Base-by-base conservation (phyloP, 192 early-diverging fungal species). In the Dimargaris verticillata region DNA sequence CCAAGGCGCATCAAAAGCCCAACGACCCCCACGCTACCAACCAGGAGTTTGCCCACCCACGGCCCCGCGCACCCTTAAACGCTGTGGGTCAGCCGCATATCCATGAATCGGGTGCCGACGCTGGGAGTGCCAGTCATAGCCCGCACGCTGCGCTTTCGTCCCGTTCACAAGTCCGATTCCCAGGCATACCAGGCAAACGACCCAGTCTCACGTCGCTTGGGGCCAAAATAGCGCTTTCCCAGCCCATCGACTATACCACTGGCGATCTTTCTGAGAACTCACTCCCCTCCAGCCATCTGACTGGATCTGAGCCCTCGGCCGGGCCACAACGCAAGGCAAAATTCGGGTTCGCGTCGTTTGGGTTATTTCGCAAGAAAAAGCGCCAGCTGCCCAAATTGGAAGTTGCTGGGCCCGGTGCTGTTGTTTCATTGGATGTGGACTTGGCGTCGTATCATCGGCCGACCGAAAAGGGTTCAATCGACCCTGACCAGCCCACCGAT, bases 351-450 rank as follows among this genome's bases (percentile, higher is more conserved):
- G 7, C n/a, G 12, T 29, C 57, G 6, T 44, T 59, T 26, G 42
- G n/a, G 20, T 20, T 59, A 41, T 59, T 59, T 38, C 57, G 57
- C 14, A 41, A 44, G 13, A 59, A 59, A 33, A 59, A 59, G 41
- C 57, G 57, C 17, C 33, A 41, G 41, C 43, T 44, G 6, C 38
- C 41, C 41, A 52, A 52, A 52, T 25, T 52, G 12, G 22, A 52
- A 38, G 49, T 26, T 26, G 49, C 20, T 10, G 57, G 20, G 33
- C 7, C 57, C 57, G 12, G 10, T 13, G 53, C n/a, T 9, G 17
- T 10, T 29, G 28, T 17, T 33, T 29, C 53, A 28, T 18, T 29
- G 15, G 26, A 33, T 0, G 22, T 12, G 5, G 28, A 4, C 26
- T 18, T 18, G 17, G 26, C 6, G 10, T 28, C 28, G 28, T 18